Percentiles rank a stretch among this genome's conserved stretches.
Conservation (phyloP, 352 stramenopile genomes). For the Salisapilia sapeloensis region DNA sequence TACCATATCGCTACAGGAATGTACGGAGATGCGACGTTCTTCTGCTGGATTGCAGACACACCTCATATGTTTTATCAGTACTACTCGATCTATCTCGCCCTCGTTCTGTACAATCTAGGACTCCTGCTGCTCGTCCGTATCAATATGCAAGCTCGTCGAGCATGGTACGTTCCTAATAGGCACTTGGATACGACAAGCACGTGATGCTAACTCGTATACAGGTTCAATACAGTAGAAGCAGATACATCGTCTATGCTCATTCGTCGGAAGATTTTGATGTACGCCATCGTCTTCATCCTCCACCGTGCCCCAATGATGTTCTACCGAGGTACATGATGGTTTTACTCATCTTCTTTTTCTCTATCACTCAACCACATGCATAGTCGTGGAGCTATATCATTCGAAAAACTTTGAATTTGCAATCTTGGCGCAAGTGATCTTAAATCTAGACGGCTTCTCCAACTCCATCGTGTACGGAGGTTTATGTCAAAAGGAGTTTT, state of each 20-base stretch:
- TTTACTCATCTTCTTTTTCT: slow-evolving; percentile 1
- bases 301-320: slow-evolving; percentile 56
- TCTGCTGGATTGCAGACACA: slow-evolving; percentile 60
- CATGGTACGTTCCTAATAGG: slow-evolving; percentile 7
- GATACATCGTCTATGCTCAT: slow-evolving; percentile 56
- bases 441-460: slow-evolving; percentile 52
- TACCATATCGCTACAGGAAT: slow-evolving; percentile 37
- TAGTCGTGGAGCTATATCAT: slow-evolving; percentile 19
- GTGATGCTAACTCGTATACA: slow-evolving; percentile 4
- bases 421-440: slow-evolving; percentile 31
- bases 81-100: slow-evolving; percentile 48
- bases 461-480: slow-evolving; percentile 61
- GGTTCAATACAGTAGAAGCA: slow-evolving; percentile 39
- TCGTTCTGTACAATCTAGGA: slow-evolving; percentile 57
- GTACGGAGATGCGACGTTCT: slow-evolving; percentile 68
- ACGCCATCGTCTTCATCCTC: slow-evolving; percentile 50
- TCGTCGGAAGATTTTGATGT: slow-evolving; percentile 44
- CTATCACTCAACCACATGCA: slow-evolving; percentile 4
- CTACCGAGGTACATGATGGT: slow-evolving; percentile 50
- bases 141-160: slow-evolving; percentile 47
- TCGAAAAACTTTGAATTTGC: slow-evolving; percentile 14
- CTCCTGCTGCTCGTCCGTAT: slow-evolving; percentile 40
- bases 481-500: slow-evolving; percentile 14
- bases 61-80: slow-evolving; percentile 58
- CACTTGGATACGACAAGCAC: slow-evolving; percentile 1